Base-by-base conservation (phyloP, 73 alveolate genomes). In the Paramecium sonneborni region DNA sequence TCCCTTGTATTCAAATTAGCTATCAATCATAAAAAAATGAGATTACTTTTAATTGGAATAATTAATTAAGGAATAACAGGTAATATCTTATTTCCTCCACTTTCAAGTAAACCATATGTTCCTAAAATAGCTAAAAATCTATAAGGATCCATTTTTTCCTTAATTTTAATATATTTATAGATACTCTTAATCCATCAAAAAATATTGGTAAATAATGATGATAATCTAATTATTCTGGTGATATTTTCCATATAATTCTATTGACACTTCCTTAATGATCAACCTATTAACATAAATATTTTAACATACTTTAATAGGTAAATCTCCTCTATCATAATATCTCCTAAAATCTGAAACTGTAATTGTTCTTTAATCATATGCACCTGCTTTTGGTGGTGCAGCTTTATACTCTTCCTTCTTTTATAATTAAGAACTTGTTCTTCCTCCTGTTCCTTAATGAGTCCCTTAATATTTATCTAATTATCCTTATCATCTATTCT, bases 11-110 rank as follows among this genome's bases (percentile, higher is more conserved):
- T 99, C 92, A 99, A 92, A 28, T 99, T 99, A 92, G 99, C 98
- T 95, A 35, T 52, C 67, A 76, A 72, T 72, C 8, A n/a, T 35
- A 74, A 3, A 34, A n/a, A 56, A 9, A 24, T 39, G 9, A 20
- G 11, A 12, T 55, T 95, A 92, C 97, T 94, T 93, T 97, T 97
- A 62, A 97, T 85, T 55, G 98, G 98, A 96, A 97, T 94, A 56
- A 98, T 97, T 94, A 99, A 97, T 96, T 99, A 99, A 6, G 99
- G 99, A 92, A 99, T 99, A 93, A 99, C 99, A 37, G 99, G 99
- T 93, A 99, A 97, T 72, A 99, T 97, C 93, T 98, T 98, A 85
- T 98, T 97, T 15, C 99, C 99, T 18, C 99, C 99, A 85, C 97
- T 95, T 32, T 98, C 99, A 34, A 99, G 97, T 94, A 99, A 93